These are phyloP conservation scores for Chlorencoelia australis DNA, from an alignment of 2,329 filamentous ascomycete species.

Conservation along the genomic window DNA sequence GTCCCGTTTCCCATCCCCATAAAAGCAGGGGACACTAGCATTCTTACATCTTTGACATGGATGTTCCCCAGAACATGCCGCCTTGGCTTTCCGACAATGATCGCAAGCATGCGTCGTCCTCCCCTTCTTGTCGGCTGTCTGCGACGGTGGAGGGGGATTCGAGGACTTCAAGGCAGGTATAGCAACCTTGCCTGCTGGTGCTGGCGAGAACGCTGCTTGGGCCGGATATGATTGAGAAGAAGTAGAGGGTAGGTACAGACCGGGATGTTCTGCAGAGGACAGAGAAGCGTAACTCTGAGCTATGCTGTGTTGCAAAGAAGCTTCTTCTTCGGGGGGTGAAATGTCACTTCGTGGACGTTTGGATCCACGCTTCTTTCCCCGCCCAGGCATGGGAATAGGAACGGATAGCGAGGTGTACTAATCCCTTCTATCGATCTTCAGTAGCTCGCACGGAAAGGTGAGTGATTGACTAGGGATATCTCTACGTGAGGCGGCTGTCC, in stretches of 20 bases:
- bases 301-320: too few relatives aligned
- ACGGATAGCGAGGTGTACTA: background rate
- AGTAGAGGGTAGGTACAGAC: background rate
- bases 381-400: background rate
- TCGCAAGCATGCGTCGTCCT: constrained; percentile 26
- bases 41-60: constrained; percentile 28
- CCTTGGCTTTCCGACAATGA: constrained; percentile 28
- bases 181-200: constrained; percentile 16
- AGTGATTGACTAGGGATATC: background rate
- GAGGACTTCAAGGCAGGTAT: constrained; percentile 14
- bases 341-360: background rate
- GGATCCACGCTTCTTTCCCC: background rate
- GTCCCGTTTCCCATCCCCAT: constrained; percentile 24
- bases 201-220: background rate
- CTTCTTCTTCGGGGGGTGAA: background rate
- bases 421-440: too few relatives aligned
- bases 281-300: background rate
- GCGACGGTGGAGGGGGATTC: constrained; percentile 4
- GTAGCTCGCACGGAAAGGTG: too few relatives aligned
- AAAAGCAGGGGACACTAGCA: constrained; percentile 14
- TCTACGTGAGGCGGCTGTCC: background rate
- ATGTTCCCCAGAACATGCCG: constrained; percentile 27
- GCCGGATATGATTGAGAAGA: background rate
- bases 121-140: constrained; percentile 14
- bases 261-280: background rate